Evolutionary conservation across 1,284 basidiomycete genomes (phyloP), one percentile per base, ranked within the genome.

Genomic region (Chalciporus sp.): DNA sequence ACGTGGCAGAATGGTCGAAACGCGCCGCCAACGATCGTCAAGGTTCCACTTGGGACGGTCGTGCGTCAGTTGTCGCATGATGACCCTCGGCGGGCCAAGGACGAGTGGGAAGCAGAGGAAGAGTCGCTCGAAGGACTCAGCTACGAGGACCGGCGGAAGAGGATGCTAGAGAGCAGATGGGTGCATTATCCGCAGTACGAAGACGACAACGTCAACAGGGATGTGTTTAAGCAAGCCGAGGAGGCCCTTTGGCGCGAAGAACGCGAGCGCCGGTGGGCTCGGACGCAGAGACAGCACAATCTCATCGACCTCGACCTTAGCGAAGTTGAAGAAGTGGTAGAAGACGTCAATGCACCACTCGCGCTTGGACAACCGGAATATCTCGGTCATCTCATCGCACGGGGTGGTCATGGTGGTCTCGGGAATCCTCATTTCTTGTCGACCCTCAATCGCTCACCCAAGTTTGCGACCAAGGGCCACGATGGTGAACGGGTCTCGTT

Each of bases 361-460:
- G 85, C 89, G 4, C 74, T 83, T 4, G 85, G 87, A 26, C 80
- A 79, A 37, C 74, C 76, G 9, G 82, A 83, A 48, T 74, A 80
- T 19, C 73, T 86, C 0, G 89, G 89, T 0, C 81, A 92, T 49
- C 74, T 95, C 10, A 71, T 97, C 39, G 86, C 90, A 0, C 67
- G 81, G 3, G 97, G 97, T 2, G 97, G 97, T 0, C 60, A 70
- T 2, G 94, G 94, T 1, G 97, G 97, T 0, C 69, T 90, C 12
- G 97, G 97, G 7, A 99, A 99, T 65, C 91, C 94, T 0, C 86
- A 90, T 62, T 98, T 96, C 62, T 73, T 86, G 43, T 78, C 85
- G 1, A 71, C 83, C 1, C 70, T 79, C 16, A 87, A 84, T 53
- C 85, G 90, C 2, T 86, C 90, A 1, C 90, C 92, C 2, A 90